These are phyloP conservation scores for Funneliformis caledonium DNA, from an alignment of 371 early-diverging fungal species.

Conservation along the genomic window DNA sequence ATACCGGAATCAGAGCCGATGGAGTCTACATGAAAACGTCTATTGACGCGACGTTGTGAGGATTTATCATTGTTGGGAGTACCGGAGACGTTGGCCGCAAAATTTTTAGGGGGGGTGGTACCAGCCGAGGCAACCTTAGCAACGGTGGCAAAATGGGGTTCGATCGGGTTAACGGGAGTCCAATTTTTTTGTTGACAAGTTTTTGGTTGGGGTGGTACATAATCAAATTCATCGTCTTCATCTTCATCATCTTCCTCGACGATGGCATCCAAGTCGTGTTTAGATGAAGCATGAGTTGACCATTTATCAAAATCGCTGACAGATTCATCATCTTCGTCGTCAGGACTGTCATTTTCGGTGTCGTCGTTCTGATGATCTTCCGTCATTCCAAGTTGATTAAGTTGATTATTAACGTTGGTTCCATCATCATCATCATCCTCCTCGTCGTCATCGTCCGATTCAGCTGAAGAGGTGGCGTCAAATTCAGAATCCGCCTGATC, in stretches of 20 bases:
- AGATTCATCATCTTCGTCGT: background rate
- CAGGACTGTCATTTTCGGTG: background rate
- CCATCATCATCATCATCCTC: background rate
- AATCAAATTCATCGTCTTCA: constrained; percentile 34
- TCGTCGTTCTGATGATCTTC: background rate
- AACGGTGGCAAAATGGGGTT: background rate
- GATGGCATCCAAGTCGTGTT: constrained; percentile 27
- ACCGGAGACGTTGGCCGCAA: background rate
- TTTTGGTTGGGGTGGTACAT: background rate
- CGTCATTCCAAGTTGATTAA: background rate
- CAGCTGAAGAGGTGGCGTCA: background rate
- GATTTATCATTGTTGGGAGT: background rate
- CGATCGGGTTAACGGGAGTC: background rate
- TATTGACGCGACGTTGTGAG: background rate
- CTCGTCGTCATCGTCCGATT: background rate
- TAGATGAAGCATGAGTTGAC: background rate
- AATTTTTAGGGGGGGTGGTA: background rate
- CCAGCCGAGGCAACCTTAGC: background rate
- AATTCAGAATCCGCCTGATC: background rate
- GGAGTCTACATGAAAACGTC: background rate
- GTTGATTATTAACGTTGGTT: background rate
- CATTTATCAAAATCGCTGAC: background rate
- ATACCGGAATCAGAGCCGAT: constrained; percentile 1
- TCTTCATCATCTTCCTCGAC: constrained; percentile 34
- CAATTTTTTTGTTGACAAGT: background rate